These are phyloP conservation scores for Leccinum rimulosum DNA, from an alignment of 768 basidiomycete genomes.

Conservation along the genomic window DNA sequence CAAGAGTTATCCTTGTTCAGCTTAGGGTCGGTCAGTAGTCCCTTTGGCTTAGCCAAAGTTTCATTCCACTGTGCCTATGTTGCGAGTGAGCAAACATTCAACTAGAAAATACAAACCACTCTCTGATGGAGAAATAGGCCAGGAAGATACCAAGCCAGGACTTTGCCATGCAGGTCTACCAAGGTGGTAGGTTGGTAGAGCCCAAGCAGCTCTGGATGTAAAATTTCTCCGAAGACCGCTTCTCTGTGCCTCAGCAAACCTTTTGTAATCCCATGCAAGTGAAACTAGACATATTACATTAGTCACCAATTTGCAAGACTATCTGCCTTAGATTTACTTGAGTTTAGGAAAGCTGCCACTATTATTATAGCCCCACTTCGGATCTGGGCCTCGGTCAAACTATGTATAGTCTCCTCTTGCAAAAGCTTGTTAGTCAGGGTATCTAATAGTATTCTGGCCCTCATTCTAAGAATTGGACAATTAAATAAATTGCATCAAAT, in stretches of 20 bases:
- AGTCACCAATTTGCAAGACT: neutral
- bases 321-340: neutral
- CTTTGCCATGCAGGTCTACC: neutral
- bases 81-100: neutral
- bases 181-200: neutral
- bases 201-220: neutral
- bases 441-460: too few relatives aligned
- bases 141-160: neutral
- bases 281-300: neutral
- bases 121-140: neutral
- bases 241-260: neutral
- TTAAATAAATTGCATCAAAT: too few relatives aligned
- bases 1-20: neutral
- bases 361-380: neutral
- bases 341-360: neutral
- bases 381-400: neutral
- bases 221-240: neutral
- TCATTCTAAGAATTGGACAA: too few relatives aligned
- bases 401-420: neutral
- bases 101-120: neutral
- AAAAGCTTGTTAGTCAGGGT: too few relatives aligned
- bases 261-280: neutral
- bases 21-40: neutral
- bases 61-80: neutral
- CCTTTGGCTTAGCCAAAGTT: neutral